These are phyloP conservation scores for Periconia macrospinosa DNA, from an alignment of 2,329 filamentous ascomycete genomes.

Conservation along the genomic window DNA sequence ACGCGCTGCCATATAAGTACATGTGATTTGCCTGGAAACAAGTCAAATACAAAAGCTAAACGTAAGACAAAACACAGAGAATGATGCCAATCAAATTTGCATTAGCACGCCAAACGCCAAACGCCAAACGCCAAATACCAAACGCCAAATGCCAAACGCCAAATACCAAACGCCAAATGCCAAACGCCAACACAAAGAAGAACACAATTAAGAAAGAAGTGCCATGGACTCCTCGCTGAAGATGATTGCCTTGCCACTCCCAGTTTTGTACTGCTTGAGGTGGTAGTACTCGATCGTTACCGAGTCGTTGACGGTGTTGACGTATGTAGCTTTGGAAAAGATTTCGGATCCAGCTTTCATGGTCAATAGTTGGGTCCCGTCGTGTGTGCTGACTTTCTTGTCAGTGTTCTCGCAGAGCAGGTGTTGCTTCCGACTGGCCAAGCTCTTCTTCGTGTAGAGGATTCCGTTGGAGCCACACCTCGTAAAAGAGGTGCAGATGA, in stretches of 20 bases:
- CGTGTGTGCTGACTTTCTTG: conserved; percentile 1
- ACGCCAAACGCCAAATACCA: no score
- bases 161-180: no score
- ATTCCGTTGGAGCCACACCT: not conserved
- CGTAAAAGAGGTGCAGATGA: conserved; percentile 1
- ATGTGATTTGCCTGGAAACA: no score
- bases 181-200: no score
- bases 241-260: conserved; percentile 3
- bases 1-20: no score
- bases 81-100: no score
- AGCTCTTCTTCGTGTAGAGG: not conserved
- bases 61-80: no score
- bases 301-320: conserved; percentile 14
- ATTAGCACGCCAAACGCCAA: no score
- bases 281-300: conserved; percentile 20
- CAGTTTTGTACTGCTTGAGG: conserved; percentile 12
- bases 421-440: not conserved
- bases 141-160: no score
- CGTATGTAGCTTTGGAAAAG: conserved; percentile 19
- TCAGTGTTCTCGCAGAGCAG: conserved; percentile 1
- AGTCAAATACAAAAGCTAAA: no score
- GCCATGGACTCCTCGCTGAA: conserved; percentile 9
- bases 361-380: conserved; percentile 4
- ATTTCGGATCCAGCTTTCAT: conserved; percentile 11
- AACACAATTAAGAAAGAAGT: no score